Percentiles rank a stretch among this genome's conserved stretches.
These are phyloP conservation scores for Dactylellina cionopaga DNA, from an alignment of 2,329 filamentous ascomycete genomes.

Conservation along the genomic window DNA sequence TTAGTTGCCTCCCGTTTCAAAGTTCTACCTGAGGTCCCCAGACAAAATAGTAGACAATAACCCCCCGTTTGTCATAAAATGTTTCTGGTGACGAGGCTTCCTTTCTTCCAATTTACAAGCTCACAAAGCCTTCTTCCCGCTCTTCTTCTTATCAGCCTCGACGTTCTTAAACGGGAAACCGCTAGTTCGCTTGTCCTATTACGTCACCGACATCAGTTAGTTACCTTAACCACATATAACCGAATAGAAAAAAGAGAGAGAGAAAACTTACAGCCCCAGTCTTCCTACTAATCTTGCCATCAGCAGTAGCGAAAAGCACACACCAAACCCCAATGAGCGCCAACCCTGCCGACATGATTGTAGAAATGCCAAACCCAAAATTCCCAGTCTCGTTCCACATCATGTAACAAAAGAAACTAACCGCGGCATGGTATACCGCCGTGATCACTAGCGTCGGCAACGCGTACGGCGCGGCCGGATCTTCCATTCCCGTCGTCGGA, in stretches of 20 bases:
- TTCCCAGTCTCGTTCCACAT: constrained; percentile 70
- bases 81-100: no score
- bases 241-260: background rate
- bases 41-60: no score
- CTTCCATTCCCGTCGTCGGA: constrained; percentile 60
- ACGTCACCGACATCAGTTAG: background rate
- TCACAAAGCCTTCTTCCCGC: constrained; percentile 54
- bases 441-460: constrained; percentile 74
- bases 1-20: no score
- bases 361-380: constrained; percentile 70
- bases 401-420: constrained; percentile 75
- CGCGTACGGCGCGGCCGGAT: constrained; percentile 71
- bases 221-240: background rate
- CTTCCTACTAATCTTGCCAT: constrained; percentile 69
- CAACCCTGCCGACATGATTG: constrained; percentile 68
- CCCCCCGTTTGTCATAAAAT: no score
- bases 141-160: constrained; percentile 67
- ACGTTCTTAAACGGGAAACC: constrained; percentile 73
- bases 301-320: constrained; percentile 62
- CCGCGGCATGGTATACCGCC: constrained; percentile 71
- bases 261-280: constrained; percentile 55
- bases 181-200: constrained; percentile 70
- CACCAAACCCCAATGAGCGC: constrained; percentile 74
- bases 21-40: no score
- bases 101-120: no score